These are phyloP conservation scores for Scheffersomyces ergatensis DNA, from an alignment of 805 yeast genomes.

Conservation along the genomic window DNA sequence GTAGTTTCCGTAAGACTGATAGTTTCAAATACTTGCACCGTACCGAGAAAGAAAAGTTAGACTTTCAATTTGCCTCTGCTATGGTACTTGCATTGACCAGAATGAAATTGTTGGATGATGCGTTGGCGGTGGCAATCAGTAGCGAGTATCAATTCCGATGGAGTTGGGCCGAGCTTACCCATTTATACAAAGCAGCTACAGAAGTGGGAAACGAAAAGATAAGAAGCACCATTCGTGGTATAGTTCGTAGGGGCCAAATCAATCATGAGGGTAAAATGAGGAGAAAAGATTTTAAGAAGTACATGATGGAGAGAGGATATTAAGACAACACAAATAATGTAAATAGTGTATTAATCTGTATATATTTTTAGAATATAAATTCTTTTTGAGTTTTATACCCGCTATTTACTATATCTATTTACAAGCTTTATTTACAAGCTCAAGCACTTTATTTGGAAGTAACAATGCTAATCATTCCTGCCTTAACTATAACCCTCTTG, in stretches of 20 bases:
- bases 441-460: slow-evolving; percentile 1
- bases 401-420: too few relatives aligned
- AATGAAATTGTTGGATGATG: slow-evolving; percentile 62
- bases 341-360: slow-evolving; percentile 8
- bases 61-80: slow-evolving; percentile 67
- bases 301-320: slow-evolving; percentile 30
- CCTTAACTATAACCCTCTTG: slow-evolving; percentile 55
- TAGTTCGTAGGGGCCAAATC: slow-evolving; percentile 34
- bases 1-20: slow-evolving; percentile 57
- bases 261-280: slow-evolving; percentile 38
- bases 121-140: slow-evolving; percentile 62
- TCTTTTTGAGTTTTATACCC: too few relatives aligned
- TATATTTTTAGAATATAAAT: too few relatives aligned
- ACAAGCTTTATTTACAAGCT: not conserved
- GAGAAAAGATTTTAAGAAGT: slow-evolving; percentile 30
- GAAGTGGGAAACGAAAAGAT: slow-evolving; percentile 29
- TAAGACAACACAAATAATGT: slow-evolving; percentile 13
- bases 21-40: slow-evolving; percentile 43
- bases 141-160: slow-evolving; percentile 70
- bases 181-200: slow-evolving; percentile 26
- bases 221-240: slow-evolving; percentile 28
- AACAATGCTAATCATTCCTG: slow-evolving; percentile 44
- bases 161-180: slow-evolving; percentile 45
- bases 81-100: slow-evolving; percentile 62
- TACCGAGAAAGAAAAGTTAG: slow-evolving; percentile 41